Percentiles rank a stretch among this genome's conserved stretches.
Evolutionary conservation across 202 grass and related monocot genomes (phyloP).

Genomic region (Panicum hallii): DNA sequence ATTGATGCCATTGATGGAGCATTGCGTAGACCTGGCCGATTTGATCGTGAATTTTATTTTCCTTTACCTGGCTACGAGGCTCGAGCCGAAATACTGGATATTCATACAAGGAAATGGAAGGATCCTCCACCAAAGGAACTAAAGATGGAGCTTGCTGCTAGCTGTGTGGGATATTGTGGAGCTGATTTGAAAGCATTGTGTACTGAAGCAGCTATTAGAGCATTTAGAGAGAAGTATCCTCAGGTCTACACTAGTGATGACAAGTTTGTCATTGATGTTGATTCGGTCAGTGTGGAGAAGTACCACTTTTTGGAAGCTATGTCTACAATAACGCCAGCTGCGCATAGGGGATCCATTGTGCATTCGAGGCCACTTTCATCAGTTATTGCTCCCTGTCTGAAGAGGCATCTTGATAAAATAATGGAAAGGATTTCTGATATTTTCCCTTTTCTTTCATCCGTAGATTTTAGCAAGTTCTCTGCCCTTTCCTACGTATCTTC

Average conservation of each 20-base stretch:
- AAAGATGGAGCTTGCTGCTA: constrained; percentile 93
- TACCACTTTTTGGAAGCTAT: constrained; percentile 99
- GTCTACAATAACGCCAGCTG: constrained; percentile 94
- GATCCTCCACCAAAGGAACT: constrained; percentile 80
- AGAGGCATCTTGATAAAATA: constrained; percentile 84
- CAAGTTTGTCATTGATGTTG: constrained; percentile 99
- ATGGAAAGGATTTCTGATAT: constrained; percentile 83
- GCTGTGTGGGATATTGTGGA: constrained; percentile 98
- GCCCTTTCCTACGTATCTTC: constrained; percentile 76
- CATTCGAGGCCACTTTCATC: constrained; percentile 87
- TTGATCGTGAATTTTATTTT: constrained; percentile 98
- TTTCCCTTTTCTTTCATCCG: constrained; percentile 78
- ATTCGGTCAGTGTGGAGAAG: constrained; percentile 79
- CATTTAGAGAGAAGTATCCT: constrained; percentile 98
- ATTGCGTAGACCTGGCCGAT: constrained; percentile 91
- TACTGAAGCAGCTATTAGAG: constrained; percentile 94
- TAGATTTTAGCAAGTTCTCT: constrained; percentile 75
- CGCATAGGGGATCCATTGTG: constrained; percentile 92
- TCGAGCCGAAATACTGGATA: constrained; percentile 88
- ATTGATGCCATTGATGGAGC: constrained; percentile 99
- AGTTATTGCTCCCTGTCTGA: constrained; percentile 81
- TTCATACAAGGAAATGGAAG: constrained; percentile 99
- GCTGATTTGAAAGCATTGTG: constrained; percentile 98
- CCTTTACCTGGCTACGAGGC: constrained; percentile 97
- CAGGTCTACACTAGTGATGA: constrained; percentile 99